Conservation (phyloP, 495 filamentous ascomycete genomes). For the Penicillium bialowiezense region DNA sequence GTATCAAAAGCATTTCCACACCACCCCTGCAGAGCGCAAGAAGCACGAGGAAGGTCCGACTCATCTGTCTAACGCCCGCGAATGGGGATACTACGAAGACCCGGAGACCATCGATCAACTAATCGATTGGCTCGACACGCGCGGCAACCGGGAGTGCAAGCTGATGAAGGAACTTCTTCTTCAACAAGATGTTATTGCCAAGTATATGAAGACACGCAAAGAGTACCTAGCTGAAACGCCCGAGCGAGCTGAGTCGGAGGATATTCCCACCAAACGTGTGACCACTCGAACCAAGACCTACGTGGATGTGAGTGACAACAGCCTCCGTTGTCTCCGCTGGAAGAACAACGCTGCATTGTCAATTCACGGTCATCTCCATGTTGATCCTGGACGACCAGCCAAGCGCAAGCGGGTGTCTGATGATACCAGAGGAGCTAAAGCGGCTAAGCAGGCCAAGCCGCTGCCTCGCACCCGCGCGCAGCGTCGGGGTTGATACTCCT, state of each 20-base stretch:
- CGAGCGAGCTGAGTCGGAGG: conserved; percentile 55
- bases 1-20: conserved; percentile 63
- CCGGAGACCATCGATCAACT: conserved; percentile 72
- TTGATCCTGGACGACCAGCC: conserved; percentile 65
- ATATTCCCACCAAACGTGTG: conserved; percentile 62
- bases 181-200: conserved; percentile 72
- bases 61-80: conserved; percentile 67
- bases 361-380: conserved; percentile 79
- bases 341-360: conserved; percentile 72
- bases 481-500: conserved; percentile 26
- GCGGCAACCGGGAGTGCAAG: conserved; percentile 78
- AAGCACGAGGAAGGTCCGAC: conserved; percentile 81
- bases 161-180: conserved; percentile 78
- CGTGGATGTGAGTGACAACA: conserved; percentile 54
- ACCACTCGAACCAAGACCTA: conserved; percentile 73
- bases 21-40: conserved; percentile 83
- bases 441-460: conserved; percentile 44
- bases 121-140: conserved; percentile 82
- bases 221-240: conserved; percentile 60
- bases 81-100: conserved; percentile 91
- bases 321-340: conserved; percentile 72
- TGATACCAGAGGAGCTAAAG: conserved; percentile 42
- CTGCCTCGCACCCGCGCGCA: conserved; percentile 47
- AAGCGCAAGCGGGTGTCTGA: conserved; percentile 56
- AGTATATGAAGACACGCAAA: conserved; percentile 75